Base-by-base conservation (phyloP, 2,329 filamentous ascomycete genomes). In the Akanthomyces lecanii region DNA sequence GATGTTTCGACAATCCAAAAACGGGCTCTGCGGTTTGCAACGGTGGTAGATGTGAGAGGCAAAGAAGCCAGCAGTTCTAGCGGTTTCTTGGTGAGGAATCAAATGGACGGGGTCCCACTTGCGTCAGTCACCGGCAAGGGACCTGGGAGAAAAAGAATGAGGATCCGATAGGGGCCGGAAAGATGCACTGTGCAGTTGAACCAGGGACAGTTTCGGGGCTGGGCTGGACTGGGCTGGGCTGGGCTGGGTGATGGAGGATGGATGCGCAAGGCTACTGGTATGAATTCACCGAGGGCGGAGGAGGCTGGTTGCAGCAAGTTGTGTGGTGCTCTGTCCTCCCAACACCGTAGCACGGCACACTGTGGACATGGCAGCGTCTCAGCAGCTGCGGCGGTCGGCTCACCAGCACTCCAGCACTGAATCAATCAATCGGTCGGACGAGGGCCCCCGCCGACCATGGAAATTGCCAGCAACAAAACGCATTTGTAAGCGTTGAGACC, bases 391-490 rank as follows among this genome's bases (percentile, higher is more conserved):
- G n/a, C 1, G 50, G 18, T 11, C 7, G 33, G 51, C 25, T 42
- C 33, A 38, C 6, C 42, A 11, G 36, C 52, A 23, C 54, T 57
- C 6, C 42, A 11, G 36, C 52, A 23, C 54, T 57, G 54, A 57
- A 47, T 54, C 52, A 54, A 54, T 30, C 28, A 30, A 30, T 54
- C 52, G 52, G 2, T 16, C 28, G 4, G 18, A 12, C 33, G 52
- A 33, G 54, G 56, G 25, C 21, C 45, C 44, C n/a, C n/a, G 36
- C 33, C 33, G 33, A 8, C 33, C 33, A 40, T 63, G 53, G 61
- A 63, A 57, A 52, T 63, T 63, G 21, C 61, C 61, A 63, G 61
- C 47, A 57, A 52, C 57, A 63, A 61, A 63, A 12, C 23, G 61
- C 53, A 63, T 63, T 63, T 63, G 61, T 63, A 63, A 63, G 61